phyloP scores from a whole-genome alignment of 2,329 filamentous ascomycete species.

The Myrmaecium sp. region DNA sequence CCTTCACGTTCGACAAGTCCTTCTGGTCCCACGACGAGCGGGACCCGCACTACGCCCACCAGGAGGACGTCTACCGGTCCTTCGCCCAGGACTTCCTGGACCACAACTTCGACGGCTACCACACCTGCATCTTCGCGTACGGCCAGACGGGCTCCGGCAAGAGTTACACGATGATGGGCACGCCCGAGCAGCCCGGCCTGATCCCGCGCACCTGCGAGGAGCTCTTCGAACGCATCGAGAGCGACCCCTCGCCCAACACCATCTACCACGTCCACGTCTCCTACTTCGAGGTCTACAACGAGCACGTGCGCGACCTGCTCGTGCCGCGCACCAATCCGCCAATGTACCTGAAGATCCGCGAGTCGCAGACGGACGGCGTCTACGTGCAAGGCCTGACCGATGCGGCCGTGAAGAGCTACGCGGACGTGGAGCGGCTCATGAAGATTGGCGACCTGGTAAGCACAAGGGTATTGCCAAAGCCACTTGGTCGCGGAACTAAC shows the following conservation, averaged over 20 bases:
- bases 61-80: slow-evolving; percentile 86
- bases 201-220: slow-evolving; percentile 94
- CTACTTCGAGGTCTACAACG: slow-evolving; percentile 99
- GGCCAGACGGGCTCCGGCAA: slow-evolving; percentile 96
- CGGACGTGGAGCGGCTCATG: slow-evolving; percentile 83
- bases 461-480: background rate
- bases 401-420: slow-evolving; percentile 71
- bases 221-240: slow-evolving; percentile 82
- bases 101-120: slow-evolving; percentile 98
- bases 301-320: slow-evolving; percentile 88
- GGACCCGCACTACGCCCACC: slow-evolving; percentile 75
- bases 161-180: slow-evolving; percentile 97
- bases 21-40: slow-evolving; percentile 83
- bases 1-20: slow-evolving; percentile 91
- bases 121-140: slow-evolving; percentile 98
- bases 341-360: slow-evolving; percentile 91
- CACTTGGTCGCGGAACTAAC: slow-evolving; percentile 5
- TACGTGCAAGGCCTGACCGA: slow-evolving; percentile 96
- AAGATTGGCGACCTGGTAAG: slow-evolving; percentile 56
- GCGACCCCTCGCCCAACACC: slow-evolving; percentile 71
- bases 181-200: slow-evolving; percentile 64
- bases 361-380: slow-evolving; percentile 84
- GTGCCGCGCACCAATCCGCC: slow-evolving; percentile 64
- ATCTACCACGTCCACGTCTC: slow-evolving; percentile 95
- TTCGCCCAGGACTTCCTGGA: slow-evolving; percentile 94